Conservation (phyloP, 129 eudicot genomes). For the Tanacetum coccineum region DNA sequence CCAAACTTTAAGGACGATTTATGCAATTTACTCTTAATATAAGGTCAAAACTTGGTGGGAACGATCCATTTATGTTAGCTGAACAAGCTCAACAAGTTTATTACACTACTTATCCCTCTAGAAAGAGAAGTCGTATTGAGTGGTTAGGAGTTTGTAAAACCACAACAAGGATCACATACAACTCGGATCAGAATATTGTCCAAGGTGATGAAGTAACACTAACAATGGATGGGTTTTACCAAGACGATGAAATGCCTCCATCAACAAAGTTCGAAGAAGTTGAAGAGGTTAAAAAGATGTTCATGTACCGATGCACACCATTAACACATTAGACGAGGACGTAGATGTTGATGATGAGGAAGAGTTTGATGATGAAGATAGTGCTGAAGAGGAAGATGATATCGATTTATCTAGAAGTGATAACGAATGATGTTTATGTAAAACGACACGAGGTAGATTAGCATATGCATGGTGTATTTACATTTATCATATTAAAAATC, state of each 20-base stretch:
- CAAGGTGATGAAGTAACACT: neutral
- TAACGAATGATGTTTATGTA: too few relatives aligned
- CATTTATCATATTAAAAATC: too few relatives aligned
- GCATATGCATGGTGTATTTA: too few relatives aligned
- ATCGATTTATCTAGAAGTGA: too few relatives aligned
- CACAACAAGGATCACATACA: neutral
- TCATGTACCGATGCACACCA: neutral
- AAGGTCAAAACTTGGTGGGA: neutral
- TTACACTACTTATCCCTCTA: slow-evolving; percentile 8
- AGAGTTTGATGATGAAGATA: neutral
- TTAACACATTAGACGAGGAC: neutral
- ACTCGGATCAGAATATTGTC: neutral
- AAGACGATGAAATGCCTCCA: slow-evolving; percentile 6
- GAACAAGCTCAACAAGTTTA: slow-evolving; percentile 27
- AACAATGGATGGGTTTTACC: neutral
- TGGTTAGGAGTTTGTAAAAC: slow-evolving; percentile 26
- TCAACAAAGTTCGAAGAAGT: neutral
- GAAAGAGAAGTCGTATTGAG: neutral
- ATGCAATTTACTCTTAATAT: too few relatives aligned
- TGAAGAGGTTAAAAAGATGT: neutral
- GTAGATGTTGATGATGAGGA: neutral
- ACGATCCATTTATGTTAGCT: slow-evolving; percentile 25
- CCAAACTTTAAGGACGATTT: too few relatives aligned
- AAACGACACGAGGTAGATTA: too few relatives aligned
- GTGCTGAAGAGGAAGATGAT: neutral